These are phyloP conservation scores for Alternaria sp. DNA, from an alignment of 2,329 filamentous ascomycete species.

Conservation along the genomic window DNA sequence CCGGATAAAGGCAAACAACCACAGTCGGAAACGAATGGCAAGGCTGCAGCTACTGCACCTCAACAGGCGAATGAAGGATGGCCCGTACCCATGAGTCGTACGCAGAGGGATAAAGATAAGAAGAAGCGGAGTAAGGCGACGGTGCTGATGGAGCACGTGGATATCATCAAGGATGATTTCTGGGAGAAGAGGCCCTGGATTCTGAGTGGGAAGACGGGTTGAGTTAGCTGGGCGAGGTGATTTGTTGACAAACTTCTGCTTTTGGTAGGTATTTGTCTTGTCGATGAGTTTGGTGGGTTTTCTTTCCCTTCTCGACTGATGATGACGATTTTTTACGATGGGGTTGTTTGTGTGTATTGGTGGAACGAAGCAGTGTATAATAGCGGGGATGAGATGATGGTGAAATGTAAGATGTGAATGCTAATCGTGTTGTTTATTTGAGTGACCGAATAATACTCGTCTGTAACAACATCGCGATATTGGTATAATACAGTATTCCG, in stretches of 20 bases:
- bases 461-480: not conserved
- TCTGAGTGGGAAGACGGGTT: slow-evolving; percentile 47
- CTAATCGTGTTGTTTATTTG: not conserved
- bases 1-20: not conserved
- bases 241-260: not conserved
- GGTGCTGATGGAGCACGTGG: slow-evolving; percentile 82
- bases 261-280: not conserved
- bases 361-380: not conserved
- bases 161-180: slow-evolving; percentile 95
- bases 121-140: slow-evolving; percentile 81
- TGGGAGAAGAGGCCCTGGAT: slow-evolving; percentile 87
- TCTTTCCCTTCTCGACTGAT: not conserved
- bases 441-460: not conserved
- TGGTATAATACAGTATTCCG: not conserved
- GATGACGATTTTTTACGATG: not conserved
- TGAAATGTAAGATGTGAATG: not conserved
- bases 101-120: slow-evolving; percentile 81
- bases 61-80: slow-evolving; percentile 44
- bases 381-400: not conserved
- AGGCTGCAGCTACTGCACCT: slow-evolving; percentile 16
- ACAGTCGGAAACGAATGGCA: slow-evolving; percentile 17
- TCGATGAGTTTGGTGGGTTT: not conserved
- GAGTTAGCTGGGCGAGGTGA: not conserved
- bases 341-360: not conserved
- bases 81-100: slow-evolving; percentile 67